phyloP scores from a whole-genome alignment of 805 yeast species.

The Ogataea chonburiensis region DNA sequence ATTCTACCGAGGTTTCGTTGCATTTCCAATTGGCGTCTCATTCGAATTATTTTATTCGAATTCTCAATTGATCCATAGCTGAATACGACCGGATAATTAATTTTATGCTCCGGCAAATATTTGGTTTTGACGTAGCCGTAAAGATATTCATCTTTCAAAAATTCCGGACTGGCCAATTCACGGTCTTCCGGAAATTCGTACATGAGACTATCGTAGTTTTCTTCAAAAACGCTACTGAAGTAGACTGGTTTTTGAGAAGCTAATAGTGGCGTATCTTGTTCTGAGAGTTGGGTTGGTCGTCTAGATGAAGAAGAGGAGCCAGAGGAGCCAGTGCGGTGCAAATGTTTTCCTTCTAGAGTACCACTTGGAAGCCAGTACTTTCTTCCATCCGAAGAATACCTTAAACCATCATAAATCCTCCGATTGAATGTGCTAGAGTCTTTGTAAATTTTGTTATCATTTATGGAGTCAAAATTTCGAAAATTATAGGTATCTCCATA shows the following conservation, averaged over 20 bases:
- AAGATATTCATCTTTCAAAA: conserved; percentile 35
- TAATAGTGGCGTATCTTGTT: conserved; percentile 17
- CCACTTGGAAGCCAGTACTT: conserved; percentile 70
- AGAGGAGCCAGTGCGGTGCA: conserved; percentile 9
- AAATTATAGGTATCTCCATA: conserved; percentile 77
- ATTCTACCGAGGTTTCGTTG: neutral
- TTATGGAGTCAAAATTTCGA: conserved; percentile 78
- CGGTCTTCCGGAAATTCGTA: conserved; percentile 2
- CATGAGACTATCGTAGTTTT: neutral
- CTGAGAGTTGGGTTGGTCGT: conserved; percentile 3
- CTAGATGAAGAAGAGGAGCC: conserved; percentile 18
- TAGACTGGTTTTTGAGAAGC: conserved; percentile 14
- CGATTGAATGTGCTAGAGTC: conserved; percentile 49
- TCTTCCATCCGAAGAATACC: conserved; percentile 77
- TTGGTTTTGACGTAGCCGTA: conserved; percentile 36
- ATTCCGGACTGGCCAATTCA: conserved; percentile 25
- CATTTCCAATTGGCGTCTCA: conserved; percentile 14
- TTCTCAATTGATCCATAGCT: conserved; percentile 22
- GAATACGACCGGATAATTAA: conserved; percentile 42
- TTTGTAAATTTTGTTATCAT: conserved; percentile 26
- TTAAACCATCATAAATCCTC: conserved; percentile 75
- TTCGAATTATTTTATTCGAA: conserved; percentile 18
- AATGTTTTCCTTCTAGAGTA: neutral
- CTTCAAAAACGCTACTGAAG: conserved; percentile 7
- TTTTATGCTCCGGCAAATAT: conserved; percentile 36